phyloP scores from a whole-genome alignment of 2,329 filamentous ascomycete genomes.

The Sporothrix pallida region DNA sequence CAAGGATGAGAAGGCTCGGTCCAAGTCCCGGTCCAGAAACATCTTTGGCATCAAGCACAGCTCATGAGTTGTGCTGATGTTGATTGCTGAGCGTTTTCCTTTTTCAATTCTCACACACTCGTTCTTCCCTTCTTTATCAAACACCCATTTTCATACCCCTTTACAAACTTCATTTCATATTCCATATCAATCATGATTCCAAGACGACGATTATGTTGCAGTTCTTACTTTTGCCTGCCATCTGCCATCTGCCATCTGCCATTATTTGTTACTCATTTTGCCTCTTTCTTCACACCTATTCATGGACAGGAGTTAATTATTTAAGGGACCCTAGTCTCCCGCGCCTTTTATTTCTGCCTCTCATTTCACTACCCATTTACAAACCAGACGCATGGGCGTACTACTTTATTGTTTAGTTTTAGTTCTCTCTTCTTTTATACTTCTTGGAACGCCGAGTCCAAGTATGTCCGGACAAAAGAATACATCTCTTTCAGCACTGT shows the following conservation, averaged over 20 bases:
- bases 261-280: not conserved
- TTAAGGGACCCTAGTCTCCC: not conserved
- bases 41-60: slow-evolving; percentile 64
- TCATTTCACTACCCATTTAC: not conserved
- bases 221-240: not conserved
- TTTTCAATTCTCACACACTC: slow-evolving; percentile 35
- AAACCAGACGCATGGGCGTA: slow-evolving; percentile 23
- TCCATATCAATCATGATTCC: slow-evolving; percentile 19
- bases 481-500: not conserved
- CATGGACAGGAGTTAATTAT: slow-evolving; percentile 30
- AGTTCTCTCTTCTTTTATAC: not conserved
- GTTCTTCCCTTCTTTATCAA: slow-evolving; percentile 33
- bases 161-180: not conserved
- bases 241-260: slow-evolving; percentile 14
- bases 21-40: slow-evolving; percentile 74
- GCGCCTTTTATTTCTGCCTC: slow-evolving; percentile 4
- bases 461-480: not conserved
- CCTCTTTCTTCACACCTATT: not conserved
- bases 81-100: too few relatives aligned
- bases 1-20: slow-evolving; percentile 72
- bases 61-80: slow-evolving; percentile 12
- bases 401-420: slow-evolving; percentile 29
- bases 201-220: slow-evolving; percentile 27
- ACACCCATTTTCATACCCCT: slow-evolving; percentile 30
- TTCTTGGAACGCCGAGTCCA: not conserved